Conservation (phyloP, 805 yeast species). For the Saccharomycopsis lassenensis region DNA sequence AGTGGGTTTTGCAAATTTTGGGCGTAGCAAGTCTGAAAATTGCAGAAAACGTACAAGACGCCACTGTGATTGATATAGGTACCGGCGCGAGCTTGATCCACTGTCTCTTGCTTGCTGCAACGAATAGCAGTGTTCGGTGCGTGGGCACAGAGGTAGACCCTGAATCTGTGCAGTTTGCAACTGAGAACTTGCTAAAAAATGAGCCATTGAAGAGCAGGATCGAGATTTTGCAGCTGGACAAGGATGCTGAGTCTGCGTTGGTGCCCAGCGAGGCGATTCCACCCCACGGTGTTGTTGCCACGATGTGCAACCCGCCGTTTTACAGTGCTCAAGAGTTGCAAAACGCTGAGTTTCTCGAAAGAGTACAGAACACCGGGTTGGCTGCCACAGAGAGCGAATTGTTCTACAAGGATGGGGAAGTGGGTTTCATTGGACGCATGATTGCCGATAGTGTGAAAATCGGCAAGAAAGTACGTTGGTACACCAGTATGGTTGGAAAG, state of each 20-base stretch:
- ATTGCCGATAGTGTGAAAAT: conserved; percentile 23
- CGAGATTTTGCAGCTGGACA: conserved; percentile 10
- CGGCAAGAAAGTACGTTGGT: conserved; percentile 23
- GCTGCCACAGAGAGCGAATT: conserved; percentile 28
- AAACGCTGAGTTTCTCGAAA: conserved; percentile 19
- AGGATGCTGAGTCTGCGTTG: not conserved
- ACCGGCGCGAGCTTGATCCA: conserved; percentile 37
- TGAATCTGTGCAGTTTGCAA: conserved; percentile 25
- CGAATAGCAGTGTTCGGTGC: conserved; percentile 20
- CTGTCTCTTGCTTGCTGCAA: conserved; percentile 28
- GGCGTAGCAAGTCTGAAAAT: not conserved
- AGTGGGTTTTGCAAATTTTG: conserved; percentile 8
- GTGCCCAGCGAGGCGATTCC: not conserved
- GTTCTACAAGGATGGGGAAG: conserved; percentile 35
- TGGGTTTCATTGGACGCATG: conserved; percentile 26
- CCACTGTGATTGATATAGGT: conserved; percentile 35
- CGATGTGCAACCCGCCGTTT: conserved; percentile 42
- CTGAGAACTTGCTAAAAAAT: conserved; percentile 19
- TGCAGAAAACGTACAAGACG: conserved; percentile 28
- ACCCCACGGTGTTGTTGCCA: conserved; percentile 19
- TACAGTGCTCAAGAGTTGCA: conserved; percentile 26
- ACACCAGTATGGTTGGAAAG: conserved; percentile 28
- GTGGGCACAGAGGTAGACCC: conserved; percentile 32
- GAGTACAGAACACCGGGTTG: conserved; percentile 19
- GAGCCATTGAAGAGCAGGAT: conserved; percentile 20